Evolutionary conservation across 345 rosid genomes (phyloP), one percentile per base, ranked within the genome.

Genomic region (Lepidium aucheri): DNA sequence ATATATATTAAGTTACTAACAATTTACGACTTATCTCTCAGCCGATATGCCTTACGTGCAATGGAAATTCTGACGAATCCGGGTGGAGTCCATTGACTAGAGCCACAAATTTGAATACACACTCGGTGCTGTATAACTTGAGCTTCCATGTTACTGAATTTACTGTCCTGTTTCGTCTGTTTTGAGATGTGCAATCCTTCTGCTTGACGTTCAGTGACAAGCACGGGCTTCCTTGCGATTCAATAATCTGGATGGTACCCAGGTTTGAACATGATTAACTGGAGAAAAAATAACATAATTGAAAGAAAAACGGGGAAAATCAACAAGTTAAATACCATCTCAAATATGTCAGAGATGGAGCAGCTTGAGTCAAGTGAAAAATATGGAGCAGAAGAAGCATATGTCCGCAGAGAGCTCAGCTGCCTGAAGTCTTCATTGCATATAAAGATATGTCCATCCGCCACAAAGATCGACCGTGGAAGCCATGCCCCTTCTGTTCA

Each of bases 371-470:
- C 85, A 4, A 84, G 80, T 13, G 80, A 82, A 70, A 78, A 85
- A 79, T 90, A 93, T 38, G 89, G 83, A 67, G 80, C 56, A 13
- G 80, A 82, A 65, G 80, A 79, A 50, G 72, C 75, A 68, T 65
- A 15, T 42, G 73, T 68, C 32, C 78, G 73, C 66, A 72, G 70
- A 63, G 82, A 74, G 69, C 82, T 70, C 63, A 94, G 88, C 82
- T 44, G 86, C 75, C 15, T 78, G 47, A 94, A 79, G 73, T 90
- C 96, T 80, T 94, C 99, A 34, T 49, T 24, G 63, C 99, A 94
- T 52, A 94, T 62, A 68, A 88, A 77, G 65, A 90, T 63, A 57
- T 82, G 79, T 54, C 77, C 83, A 75, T 80, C 79, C 46, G 77
- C 81, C 56, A 94, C 81, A 78, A 94, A 85, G 50, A 94, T 65